Base-by-base conservation (phyloP, 1,139 yeast genomes). In the Candida pseudoviswanathii region DNA sequence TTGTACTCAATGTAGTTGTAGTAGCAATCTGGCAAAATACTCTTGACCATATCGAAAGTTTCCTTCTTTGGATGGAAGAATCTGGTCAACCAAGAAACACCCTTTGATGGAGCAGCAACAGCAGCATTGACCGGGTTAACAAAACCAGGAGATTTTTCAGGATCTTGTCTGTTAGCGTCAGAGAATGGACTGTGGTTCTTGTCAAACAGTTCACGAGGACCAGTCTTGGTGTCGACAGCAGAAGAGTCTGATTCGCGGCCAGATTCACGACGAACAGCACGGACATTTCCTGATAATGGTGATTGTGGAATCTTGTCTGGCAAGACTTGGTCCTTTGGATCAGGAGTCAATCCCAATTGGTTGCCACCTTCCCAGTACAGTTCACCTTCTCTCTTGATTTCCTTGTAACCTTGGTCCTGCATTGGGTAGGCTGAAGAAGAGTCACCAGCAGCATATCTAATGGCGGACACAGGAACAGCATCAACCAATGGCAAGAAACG, bases 391-490 rank as follows among this genome's bases (percentile, higher is more conserved):
- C 66, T 61, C 55, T 73, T 73, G 45, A 84, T 75, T 65, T 86
- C 90, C 50, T 73, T 70, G 54, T 59, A 63, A 44, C 94, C 94
- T 63, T 84, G 85, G 61, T 87, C 94, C 39, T 73, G 67, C 65
- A 65, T 67, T 57, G 90, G 84, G 58, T 77, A 76, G 47, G 66
- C 78, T 60, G 66, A 70, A n/a, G 74, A 65, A 1, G 64, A 46
- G 52, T 78, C 84, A 52, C 85, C 86, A 54, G 82, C 74, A 38
- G 86, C 82, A 57, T 78, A 77, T 54, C 75, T 74, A 54, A 87
- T 75, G 3, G 89, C 90, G 49, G 89, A 82, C 46, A 96, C 78
- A 54, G 97, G 94, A 46, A 87, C 89, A 37, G 78, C 73, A 58
- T 81, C 89, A 59, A 83, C 71, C 51, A 86, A 66, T 41, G 89